Evolutionary conservation across 768 basidiomycete genomes (phyloP).

Genomic region (Lactifluus piperatus): DNA sequence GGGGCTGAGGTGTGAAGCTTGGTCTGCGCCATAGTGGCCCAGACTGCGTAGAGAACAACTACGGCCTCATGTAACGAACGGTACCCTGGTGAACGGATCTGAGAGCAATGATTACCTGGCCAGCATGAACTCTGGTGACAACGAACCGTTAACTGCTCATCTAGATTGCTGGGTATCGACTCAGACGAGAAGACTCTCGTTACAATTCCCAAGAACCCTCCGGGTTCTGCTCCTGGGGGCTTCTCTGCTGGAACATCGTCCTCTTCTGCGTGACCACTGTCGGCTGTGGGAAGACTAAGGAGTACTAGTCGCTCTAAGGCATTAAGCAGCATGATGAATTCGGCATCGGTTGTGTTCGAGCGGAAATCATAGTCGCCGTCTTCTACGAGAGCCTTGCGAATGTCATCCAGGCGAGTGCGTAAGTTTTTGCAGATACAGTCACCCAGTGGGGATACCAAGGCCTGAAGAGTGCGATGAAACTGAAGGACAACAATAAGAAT

Average conservation of each 20-base stretch:
- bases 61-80: conserved; percentile 74
- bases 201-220: conserved; percentile 80
- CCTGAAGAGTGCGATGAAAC: conserved; percentile 63
- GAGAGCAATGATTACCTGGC: conserved; percentile 4
- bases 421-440: conserved; percentile 76
- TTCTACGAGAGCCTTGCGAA: conserved; percentile 22
- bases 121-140: not conserved
- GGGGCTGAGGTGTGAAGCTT: conserved; percentile 39
- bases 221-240: conserved; percentile 36
- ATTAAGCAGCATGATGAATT: conserved; percentile 77
- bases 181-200: conserved; percentile 86
- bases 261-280: conserved; percentile 44
- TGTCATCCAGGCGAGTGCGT: conserved; percentile 44
- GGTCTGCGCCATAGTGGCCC: conserved; percentile 53
- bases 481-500: conserved; percentile 85
- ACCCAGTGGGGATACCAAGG: conserved; percentile 61
- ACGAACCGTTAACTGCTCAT: conserved; percentile 54
- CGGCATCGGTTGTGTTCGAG: conserved; percentile 61
- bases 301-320: conserved; percentile 75
- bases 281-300: conserved; percentile 53
- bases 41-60: conserved; percentile 66
- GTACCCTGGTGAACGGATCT: conserved; percentile 71
- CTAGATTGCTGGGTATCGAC: conserved; percentile 34
- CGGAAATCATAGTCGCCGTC: conserved; percentile 35
- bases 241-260: conserved; percentile 48